phyloP scores from a whole-genome alignment of 192 early-diverging fungal genomes.

The Gigaspora rosea region DNA sequence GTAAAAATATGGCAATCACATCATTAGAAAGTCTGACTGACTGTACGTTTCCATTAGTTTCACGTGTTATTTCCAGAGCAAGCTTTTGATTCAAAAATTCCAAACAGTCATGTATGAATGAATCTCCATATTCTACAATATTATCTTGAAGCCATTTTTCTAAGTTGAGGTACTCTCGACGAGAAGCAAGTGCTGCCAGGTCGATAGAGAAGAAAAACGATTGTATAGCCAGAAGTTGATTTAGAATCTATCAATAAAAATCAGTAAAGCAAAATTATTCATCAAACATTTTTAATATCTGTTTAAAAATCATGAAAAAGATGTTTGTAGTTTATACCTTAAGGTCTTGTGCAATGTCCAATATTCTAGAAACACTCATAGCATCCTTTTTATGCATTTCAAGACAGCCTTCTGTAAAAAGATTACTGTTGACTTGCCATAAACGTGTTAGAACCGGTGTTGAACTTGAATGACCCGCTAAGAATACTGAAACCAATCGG shows the following conservation, averaged over 20 bases:
- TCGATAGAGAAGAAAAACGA: conserved; percentile 75
- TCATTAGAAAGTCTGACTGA: conserved; percentile 65
- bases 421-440: conserved; percentile 63
- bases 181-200: conserved; percentile 74
- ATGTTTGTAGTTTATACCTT: conserved; percentile 49
- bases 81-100: conserved; percentile 76
- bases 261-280: neutral
- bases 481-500: conserved; percentile 62
- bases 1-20: conserved; percentile 66
- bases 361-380: conserved; percentile 53
- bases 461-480: conserved; percentile 63
- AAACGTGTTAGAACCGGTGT: conserved; percentile 69
- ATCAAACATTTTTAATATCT: neutral
- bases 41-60: conserved; percentile 39
- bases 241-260: conserved; percentile 56
- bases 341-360: conserved; percentile 80
- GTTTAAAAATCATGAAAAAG: neutral
- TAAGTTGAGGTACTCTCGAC: conserved; percentile 76
- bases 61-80: conserved; percentile 46
- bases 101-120: conserved; percentile 71
- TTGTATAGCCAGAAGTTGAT: conserved; percentile 66
- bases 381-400: conserved; percentile 76
- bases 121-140: conserved; percentile 60
- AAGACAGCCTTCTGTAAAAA: conserved; percentile 65
- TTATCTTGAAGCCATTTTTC: conserved; percentile 86